Evolutionary conservation across 1,139 yeast species (phyloP), one percentile per base, ranked within the genome.

Genomic region (Kurtzmaniella quercitrusa): DNA sequence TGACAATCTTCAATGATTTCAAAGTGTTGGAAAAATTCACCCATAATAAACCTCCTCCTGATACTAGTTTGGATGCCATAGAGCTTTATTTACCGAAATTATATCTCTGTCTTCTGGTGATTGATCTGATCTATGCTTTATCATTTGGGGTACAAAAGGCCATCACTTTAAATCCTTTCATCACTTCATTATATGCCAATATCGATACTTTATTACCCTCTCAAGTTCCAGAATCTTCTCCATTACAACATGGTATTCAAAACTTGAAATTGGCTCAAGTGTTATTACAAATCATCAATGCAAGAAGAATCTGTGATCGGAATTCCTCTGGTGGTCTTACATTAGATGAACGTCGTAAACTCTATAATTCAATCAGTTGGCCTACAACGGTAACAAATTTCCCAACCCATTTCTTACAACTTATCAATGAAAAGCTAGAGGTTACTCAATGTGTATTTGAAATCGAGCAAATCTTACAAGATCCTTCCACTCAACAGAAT

Each of bases 1-100:
- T 74, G 11, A 67, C 83, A 1, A 68, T 81, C 10, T 77, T 83
- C 55, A 79, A 79, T 57, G 89, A 82, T 52, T 75, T 78, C 58
- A 74, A 73, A 48, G 65, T 82, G 3, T 63, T 70, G 55, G 77
- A 74, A 50, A 65, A 57, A 48, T 68, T 67, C 52, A 48, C 55
- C 36, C 53, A 57, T 43, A 47, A 44, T 16, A 40, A 44, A 23
- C 36, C 36, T 3, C 18, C 18, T 31, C 16, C 36, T 14, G 36
- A 31, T 15, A 14, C 36, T 31, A 61, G 63, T 44, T 56, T 53
- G 43, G 79, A 73, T 49, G 65, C 67, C 44, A 63, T 69, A 43
- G 63, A 68, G 40, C 50, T 75, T 11, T 64, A 72, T 40, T 64
- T 77, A 44, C 77, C 81, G 11, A 72, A 79, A 49, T 62, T 82